Base-by-base conservation (phyloP, 768 basidiomycete genomes). In the Kwoniella botswanensis region DNA sequence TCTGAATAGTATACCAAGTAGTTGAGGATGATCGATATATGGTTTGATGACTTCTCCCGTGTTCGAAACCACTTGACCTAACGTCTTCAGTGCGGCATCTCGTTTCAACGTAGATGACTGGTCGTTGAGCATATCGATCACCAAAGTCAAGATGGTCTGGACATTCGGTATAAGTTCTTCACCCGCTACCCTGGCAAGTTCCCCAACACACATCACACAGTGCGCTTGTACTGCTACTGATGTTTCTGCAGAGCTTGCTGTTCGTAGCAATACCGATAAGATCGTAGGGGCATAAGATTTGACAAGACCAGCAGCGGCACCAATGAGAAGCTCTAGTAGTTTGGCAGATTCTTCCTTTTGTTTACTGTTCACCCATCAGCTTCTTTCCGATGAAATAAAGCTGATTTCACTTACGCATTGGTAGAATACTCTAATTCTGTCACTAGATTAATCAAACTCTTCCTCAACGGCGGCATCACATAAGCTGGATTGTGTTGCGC, bases 371-470 rank as follows among this genome's bases (percentile, higher is more conserved):
- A 18, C 0, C 13, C 9, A 13, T 78, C 65, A 75, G 72, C 70
- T 55, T 55, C 11, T 7, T 24, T 24, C 24, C 26, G 11, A 50
- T 22, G 29, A n/a, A 12, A 7, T 6, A 24, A 21, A 15, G 22
- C 43, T 53, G 21, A 46, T 15, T 35, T 13, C 7, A 89, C 94
- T 86, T 84, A 91, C 90, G 86, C 86, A 62, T 94, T 90, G 2
- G 92, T 94, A 3, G 94, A 93, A 79, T 98, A 98, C 85, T 98
- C 95, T 46, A 99, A 85, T 84, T 98, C 97, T 0, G 97, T 98
- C 68, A 99, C 86, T 7, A 99, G 88, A 81, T 98, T 96, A 66
- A 98, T 97, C 69, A 99, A 86, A 1, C 94, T 91, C 84, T 98
- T 98, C 58, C 97, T 88, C 24, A 99, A 86, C 3, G 93, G 94